Percentiles rank a stretch among this genome's conserved stretches.
Evolutionary conservation across 192 early-diverging fungal species (phyloP).

Genomic region (Coemansia sp.): DNA sequence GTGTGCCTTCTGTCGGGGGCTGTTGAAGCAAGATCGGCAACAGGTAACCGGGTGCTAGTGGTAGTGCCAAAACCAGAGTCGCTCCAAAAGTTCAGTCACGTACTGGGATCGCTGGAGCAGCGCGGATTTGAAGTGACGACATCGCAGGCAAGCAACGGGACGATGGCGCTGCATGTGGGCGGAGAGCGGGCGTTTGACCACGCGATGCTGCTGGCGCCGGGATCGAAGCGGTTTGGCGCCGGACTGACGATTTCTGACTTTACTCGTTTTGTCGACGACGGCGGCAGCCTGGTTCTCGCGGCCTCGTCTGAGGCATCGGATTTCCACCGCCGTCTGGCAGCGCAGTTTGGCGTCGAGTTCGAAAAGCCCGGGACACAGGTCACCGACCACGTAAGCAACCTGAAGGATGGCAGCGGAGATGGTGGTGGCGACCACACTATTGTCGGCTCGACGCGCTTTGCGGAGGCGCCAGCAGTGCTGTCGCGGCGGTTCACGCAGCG

Average conservation of each 20-base stretch:
- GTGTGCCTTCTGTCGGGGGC: constrained; percentile 14
- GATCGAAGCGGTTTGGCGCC: constrained; percentile 62
- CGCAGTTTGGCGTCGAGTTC: constrained; percentile 86
- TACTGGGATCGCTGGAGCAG: constrained; percentile 61
- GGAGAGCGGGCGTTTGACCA: constrained; percentile 75
- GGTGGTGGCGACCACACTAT: constrained; percentile 56
- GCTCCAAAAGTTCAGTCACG: constrained; percentile 38
- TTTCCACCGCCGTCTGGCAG: constrained; percentile 75
- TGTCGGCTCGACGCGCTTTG: constrained; percentile 56
- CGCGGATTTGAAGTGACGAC: constrained; percentile 57
- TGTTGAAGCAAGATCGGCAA: constrained; percentile 60
- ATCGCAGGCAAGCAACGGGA: constrained; percentile 57
- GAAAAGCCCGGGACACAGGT: constrained; percentile 71
- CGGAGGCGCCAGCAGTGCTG: constrained; percentile 45
- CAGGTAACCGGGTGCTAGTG: constrained; percentile 68
- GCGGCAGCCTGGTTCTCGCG: constrained; percentile 86
- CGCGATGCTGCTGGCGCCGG: constrained; percentile 78
- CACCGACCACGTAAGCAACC: constrained; percentile 69
- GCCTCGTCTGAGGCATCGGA: constrained; percentile 66
- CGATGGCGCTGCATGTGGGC: constrained; percentile 60
- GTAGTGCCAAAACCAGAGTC: constrained; percentile 61
- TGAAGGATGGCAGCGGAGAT: constrained; percentile 27
- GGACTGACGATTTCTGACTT: constrained; percentile 60
- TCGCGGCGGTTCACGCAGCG: constrained; percentile 6
- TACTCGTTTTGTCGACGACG: constrained; percentile 83